Evolutionary conservation across 176 grass and related monocot genomes (phyloP).

Genomic region (Pontederia crassipes): DNA sequence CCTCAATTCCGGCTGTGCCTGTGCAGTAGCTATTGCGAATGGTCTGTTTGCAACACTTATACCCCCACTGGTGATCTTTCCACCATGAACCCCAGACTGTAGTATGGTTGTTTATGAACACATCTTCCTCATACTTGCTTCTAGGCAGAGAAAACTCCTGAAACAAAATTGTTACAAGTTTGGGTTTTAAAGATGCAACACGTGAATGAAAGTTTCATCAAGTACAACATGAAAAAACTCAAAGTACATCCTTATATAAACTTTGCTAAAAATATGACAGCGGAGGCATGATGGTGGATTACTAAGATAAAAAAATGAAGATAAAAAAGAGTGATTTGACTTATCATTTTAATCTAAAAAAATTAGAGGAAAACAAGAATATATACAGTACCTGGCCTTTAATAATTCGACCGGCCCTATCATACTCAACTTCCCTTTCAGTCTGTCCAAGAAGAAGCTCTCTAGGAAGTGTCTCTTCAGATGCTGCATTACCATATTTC

Average conservation of each 20-base stretch:
- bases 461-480: constrained; percentile 60
- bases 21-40: constrained; percentile 88
- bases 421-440: constrained; percentile 88
- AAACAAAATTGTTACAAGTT: not conserved
- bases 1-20: constrained; percentile 81
- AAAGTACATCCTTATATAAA: too few species aligned
- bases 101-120: constrained; percentile 78
- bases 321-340: too few species aligned
- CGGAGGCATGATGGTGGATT: too few species aligned
- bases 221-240: not conserved
- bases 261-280: too few species aligned
- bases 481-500: constrained; percentile 85
- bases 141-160: constrained; percentile 69
- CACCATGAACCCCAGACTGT: constrained; percentile 96
- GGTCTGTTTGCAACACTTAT: constrained; percentile 80
- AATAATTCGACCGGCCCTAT: constrained; percentile 77
- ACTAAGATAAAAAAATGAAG: too few species aligned
- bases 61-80: constrained; percentile 98
- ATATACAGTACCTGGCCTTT: constrained; percentile 59
- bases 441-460: constrained; percentile 97
- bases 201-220: not conserved
- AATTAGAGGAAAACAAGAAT: too few species aligned
- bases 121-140: constrained; percentile 91
- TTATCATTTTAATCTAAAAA: too few species aligned
- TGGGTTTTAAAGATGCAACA: too few species aligned